Evolutionary conservation across 139 green algal species (phyloP).

Genomic region (Picochlorum sp.): DNA sequence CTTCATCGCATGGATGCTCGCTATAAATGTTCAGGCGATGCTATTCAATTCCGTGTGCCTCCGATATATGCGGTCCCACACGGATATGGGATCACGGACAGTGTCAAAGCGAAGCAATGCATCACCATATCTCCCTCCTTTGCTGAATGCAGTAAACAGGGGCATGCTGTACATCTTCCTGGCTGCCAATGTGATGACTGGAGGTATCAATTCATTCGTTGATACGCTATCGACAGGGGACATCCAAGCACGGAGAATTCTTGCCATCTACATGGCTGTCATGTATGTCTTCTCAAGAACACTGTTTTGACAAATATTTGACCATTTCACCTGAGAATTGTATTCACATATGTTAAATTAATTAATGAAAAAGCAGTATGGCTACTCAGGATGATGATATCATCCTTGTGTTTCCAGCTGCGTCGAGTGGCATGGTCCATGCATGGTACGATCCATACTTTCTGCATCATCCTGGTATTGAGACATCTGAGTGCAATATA

Average conservation of each 20-base stretch:
- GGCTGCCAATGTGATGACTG: constrained; percentile 69
- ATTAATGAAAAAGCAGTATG: too few species aligned
- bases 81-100: too few species aligned
- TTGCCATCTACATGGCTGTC: constrained; percentile 23
- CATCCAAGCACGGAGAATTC: constrained; percentile 15
- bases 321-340: too few species aligned
- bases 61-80: too few species aligned
- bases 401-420: too few species aligned
- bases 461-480: too few species aligned
- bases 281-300: not conserved
- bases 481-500: not conserved
- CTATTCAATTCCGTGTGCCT: constrained; percentile 21
- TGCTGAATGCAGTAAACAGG: constrained; percentile 18
- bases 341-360: too few species aligned
- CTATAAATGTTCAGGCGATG: constrained; percentile 38
- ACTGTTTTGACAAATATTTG: constrained; percentile 7
- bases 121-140: too few species aligned
- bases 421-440: too few species aligned
- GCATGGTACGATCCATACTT: too few species aligned
- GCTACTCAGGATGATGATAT: too few species aligned
- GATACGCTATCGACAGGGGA: constrained; percentile 46
- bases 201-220: constrained; percentile 39
- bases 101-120: too few species aligned
- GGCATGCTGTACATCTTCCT: constrained; percentile 66
- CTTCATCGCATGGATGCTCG: constrained; percentile 67